Conservation (phyloP, 257 asterid species). For the Scutellaria baicalensis region DNA sequence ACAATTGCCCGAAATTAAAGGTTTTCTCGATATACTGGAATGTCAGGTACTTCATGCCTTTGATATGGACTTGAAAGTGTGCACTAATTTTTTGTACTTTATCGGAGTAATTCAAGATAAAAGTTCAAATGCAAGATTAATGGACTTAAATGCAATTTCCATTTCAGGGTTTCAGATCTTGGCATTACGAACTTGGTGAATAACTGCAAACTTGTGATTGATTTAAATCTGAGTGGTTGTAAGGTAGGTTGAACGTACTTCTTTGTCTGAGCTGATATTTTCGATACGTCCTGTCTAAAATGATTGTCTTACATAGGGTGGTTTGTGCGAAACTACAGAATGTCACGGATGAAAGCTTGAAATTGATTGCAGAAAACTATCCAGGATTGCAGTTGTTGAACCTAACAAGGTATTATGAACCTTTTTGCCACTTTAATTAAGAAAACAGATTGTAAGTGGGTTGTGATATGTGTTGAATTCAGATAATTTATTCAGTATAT, state of each 20-base stretch:
- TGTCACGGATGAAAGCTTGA: constrained; percentile 64
- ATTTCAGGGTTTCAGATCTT: constrained; percentile 76
- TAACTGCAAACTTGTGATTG: constrained; percentile 57
- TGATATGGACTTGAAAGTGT: background rate
- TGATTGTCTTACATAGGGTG: constrained; percentile 18
- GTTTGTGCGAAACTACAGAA: constrained; percentile 46
- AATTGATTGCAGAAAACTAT: constrained; percentile 60
- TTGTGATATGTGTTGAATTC: background rate
- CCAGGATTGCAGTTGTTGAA: constrained; percentile 57
- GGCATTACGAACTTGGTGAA: constrained; percentile 60
- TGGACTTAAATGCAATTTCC: constrained; percentile 3
- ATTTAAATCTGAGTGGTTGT: constrained; percentile 91
- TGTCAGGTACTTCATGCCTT: constrained; percentile 48
- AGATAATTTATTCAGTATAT: background rate
- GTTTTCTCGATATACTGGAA: constrained; percentile 90
- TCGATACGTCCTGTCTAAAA: constrained; percentile 5
- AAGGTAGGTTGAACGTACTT: constrained; percentile 44
- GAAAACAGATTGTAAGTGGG: background rate
- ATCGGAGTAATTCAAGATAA: background rate
- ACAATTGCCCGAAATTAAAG: constrained; percentile 45
- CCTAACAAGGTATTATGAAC: constrained; percentile 59
- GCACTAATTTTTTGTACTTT: background rate
- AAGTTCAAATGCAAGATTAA: background rate
- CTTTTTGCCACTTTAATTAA: background rate
- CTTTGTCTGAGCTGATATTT: constrained; percentile 1